Evolutionary conservation across 2,329 filamentous ascomycete species (phyloP).

Genomic region (Tolypocladium ovalisporum): DNA sequence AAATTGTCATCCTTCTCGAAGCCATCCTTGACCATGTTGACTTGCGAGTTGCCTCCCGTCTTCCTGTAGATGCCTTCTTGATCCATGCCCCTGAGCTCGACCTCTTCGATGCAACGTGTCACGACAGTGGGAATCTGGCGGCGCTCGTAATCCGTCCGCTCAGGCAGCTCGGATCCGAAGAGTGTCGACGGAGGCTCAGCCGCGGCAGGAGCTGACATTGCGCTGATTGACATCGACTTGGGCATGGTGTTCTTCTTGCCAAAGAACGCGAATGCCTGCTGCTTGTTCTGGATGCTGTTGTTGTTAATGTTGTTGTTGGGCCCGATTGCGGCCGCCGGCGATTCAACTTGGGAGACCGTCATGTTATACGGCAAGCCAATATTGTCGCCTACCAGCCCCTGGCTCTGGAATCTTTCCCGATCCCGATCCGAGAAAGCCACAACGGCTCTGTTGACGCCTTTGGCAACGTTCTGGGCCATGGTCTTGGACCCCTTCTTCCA

Average conservation of each 20-base stretch:
- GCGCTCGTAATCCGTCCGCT: conserved; percentile 79
- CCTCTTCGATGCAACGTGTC: conserved; percentile 89
- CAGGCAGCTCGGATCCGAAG: conserved; percentile 81
- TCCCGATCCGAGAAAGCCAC: conserved; percentile 57
- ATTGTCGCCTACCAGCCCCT: conserved; percentile 47
- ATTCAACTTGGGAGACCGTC: conserved; percentile 46
- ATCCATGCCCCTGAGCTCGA: conserved; percentile 93
- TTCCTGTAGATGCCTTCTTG: conserved; percentile 97
- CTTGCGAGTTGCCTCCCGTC: conserved; percentile 83
- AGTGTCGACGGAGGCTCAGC: conserved; percentile 50
- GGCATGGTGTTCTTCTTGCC: conserved; percentile 42
- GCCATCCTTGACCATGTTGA: conserved; percentile 81
- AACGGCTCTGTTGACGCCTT: conserved; percentile 88
- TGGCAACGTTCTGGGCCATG: conserved; percentile 86
- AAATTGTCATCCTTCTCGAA: conserved; percentile 81
- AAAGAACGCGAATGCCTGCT: conserved; percentile 61
- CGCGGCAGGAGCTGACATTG: conserved; percentile 26
- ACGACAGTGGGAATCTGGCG: conserved; percentile 85
- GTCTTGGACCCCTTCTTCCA: conserved; percentile 97
- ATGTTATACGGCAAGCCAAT: conserved; percentile 63
- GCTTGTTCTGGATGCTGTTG: conserved; percentile 21
- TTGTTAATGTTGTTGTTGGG: conserved; percentile 26
- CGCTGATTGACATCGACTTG: conserved; percentile 37
- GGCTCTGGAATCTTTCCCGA: conserved; percentile 43
- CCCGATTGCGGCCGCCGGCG: conserved; percentile 21